phyloP scores from a whole-genome alignment of 2,329 filamentous ascomycete species.

The Penicillium sp. region DNA sequence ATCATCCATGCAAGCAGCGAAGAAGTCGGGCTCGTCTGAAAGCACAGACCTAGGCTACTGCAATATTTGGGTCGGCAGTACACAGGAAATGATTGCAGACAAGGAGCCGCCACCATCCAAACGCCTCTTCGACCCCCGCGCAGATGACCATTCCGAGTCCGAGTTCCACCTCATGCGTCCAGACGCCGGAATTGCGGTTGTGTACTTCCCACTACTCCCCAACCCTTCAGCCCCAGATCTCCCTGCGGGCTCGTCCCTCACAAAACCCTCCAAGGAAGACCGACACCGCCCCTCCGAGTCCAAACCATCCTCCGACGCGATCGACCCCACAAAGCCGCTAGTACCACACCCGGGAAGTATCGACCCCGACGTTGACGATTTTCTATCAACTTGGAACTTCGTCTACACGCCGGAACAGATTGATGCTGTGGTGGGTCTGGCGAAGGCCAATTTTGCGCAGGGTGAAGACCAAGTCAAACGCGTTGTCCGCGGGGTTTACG shows the following conservation, averaged over 20 bases:
- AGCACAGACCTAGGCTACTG: constrained; percentile 78
- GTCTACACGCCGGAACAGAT: constrained; percentile 91
- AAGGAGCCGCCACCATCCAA: constrained; percentile 60
- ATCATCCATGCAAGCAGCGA: constrained; percentile 44
- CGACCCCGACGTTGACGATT: constrained; percentile 82
- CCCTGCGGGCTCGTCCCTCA: constrained; percentile 28
- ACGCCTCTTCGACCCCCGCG: constrained; percentile 47
- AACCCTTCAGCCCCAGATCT: constrained; percentile 62
- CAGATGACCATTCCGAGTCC: constrained; percentile 64
- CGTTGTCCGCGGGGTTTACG: constrained; percentile 86
- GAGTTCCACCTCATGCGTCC: constrained; percentile 74
- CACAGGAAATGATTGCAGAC: constrained; percentile 68
- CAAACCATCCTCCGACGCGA: constrained; percentile 20
- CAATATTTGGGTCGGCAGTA: constrained; percentile 92
- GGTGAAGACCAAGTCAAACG: constrained; percentile 77
- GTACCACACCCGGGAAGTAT: constrained; percentile 66
- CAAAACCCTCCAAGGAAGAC: constrained; percentile 29
- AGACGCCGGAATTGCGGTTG: constrained; percentile 82
- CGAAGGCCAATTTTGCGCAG: constrained; percentile 84
- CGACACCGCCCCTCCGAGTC: constrained; percentile 28
- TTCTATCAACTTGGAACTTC: constrained; percentile 97
- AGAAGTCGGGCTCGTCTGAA: constrained; percentile 48
- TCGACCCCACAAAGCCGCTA: constrained; percentile 29
- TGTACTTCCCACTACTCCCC: constrained; percentile 87
- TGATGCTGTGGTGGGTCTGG: constrained; percentile 80